phyloP scores from a whole-genome alignment of 169 alveolate genomes.

The Plasmodium inui region DNA sequence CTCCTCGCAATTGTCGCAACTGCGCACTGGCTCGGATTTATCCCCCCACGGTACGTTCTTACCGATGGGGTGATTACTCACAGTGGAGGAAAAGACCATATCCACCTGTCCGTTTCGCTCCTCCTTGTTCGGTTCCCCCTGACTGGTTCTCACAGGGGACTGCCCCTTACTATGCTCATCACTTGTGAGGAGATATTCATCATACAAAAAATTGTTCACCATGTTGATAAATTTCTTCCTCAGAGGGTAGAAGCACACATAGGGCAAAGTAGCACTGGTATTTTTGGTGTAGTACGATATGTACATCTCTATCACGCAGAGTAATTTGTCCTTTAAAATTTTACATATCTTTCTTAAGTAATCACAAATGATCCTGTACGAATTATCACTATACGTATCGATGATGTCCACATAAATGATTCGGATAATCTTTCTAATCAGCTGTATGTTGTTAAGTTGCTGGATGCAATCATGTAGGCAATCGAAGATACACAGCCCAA shows the following conservation, averaged over 20 bases:
- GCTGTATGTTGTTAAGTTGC: constrained; percentile 53
- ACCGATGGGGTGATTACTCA: neutral
- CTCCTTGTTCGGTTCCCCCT: neutral
- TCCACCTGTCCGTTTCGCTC: neutral
- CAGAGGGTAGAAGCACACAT: constrained; percentile 59
- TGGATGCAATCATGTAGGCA: constrained; percentile 27
- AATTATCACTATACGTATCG: constrained; percentile 55
- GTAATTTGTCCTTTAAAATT: constrained; percentile 43
- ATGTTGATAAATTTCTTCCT: constrained; percentile 56
- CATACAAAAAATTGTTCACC: constrained; percentile 52
- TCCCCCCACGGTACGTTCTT: neutral
- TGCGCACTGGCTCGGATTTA: neutral
- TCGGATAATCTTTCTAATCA: constrained; percentile 65
- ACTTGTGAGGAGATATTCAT: constrained; percentile 1
- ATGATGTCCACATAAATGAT: constrained; percentile 61
- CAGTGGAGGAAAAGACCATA: neutral
- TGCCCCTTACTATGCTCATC: neutral
- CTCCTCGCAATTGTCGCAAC: neutral
- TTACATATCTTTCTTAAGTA: constrained; percentile 41
- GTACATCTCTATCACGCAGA: constrained; percentile 56
- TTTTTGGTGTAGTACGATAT: constrained; percentile 74
- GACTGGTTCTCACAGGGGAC: neutral
- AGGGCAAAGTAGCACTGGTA: constrained; percentile 13
- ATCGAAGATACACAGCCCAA: constrained; percentile 54
- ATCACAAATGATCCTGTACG: constrained; percentile 42